These are phyloP conservation scores for Globisporangium megalacanthum DNA, from an alignment of 352 stramenopile species.

Conservation along the genomic window DNA sequence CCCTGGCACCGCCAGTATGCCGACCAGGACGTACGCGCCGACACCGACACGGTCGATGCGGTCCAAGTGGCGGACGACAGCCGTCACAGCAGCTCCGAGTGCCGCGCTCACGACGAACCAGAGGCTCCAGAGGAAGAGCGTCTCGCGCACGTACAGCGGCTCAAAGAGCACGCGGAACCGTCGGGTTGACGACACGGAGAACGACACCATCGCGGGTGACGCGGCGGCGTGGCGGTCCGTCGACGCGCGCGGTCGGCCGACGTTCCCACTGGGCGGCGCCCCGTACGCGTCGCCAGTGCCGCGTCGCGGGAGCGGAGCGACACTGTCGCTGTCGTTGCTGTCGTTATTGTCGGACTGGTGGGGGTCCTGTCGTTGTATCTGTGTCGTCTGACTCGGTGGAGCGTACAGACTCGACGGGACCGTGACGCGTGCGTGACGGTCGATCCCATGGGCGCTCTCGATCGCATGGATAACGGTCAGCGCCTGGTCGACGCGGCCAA, in stretches of 20 bases:
- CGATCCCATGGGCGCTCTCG: conserved; percentile 53
- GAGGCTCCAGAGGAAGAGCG: conserved; percentile 40
- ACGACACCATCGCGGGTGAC: conserved; percentile 28
- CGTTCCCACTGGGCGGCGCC: conserved; percentile 16
- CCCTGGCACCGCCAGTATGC: conserved; percentile 28
- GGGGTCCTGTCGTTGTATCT: conserved; percentile 23
- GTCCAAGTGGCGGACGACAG: conserved; percentile 25
- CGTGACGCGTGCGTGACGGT: conserved; percentile 39
- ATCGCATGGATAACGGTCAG: conserved; percentile 45
- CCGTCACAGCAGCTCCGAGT: conserved; percentile 20
- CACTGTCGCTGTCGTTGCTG: conserved; percentile 15
- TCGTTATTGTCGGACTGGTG: no score
- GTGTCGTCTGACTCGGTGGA: conserved; percentile 25
- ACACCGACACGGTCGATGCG: conserved; percentile 13
- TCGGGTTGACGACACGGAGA: conserved; percentile 30
- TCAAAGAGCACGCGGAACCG: conserved; percentile 38
- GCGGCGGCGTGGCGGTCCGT: conserved; percentile 19
- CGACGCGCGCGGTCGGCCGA: conserved; percentile 15
- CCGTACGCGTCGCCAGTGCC: conserved; percentile 16
- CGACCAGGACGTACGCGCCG: conserved; percentile 30
- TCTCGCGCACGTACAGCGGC: conserved; percentile 27
- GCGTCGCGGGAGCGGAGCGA: conserved; percentile 6
- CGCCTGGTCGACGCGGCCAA: conserved; percentile 53
- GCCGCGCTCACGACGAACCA: conserved; percentile 24
- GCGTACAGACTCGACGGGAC: conserved; percentile 59